phyloP scores from a whole-genome alignment of 768 basidiomycete species.

The Serendipita sp. region DNA sequence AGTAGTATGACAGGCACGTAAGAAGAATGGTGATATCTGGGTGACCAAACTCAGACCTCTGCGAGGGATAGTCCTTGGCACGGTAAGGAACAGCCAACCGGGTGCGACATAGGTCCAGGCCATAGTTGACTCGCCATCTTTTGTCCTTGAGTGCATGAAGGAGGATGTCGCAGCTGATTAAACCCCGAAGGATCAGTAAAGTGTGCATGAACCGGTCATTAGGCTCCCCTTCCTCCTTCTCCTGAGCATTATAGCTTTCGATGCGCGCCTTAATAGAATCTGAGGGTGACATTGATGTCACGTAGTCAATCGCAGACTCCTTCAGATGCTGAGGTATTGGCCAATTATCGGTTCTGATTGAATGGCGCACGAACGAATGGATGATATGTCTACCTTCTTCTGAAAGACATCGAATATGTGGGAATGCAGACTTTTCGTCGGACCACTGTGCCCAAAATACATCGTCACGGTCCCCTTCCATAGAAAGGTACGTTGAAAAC shows the following conservation, averaged over 20 bases:
- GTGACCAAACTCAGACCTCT: conserved; percentile 35
- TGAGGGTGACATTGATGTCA: conserved; percentile 12
- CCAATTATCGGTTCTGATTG: conserved; percentile 12
- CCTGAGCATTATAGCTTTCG: no score
- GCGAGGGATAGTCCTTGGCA: conserved; percentile 21
- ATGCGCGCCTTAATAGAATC: conserved; percentile 10
- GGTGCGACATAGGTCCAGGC: conserved; percentile 26
- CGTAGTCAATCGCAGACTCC: conserved; percentile 14
- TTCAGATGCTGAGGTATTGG: conserved; percentile 12
- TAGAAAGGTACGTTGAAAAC: background rate
- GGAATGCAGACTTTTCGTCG: background rate
- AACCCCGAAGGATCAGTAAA: conserved; percentile 30
- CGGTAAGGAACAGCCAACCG: conserved; percentile 36
- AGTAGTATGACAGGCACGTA: conserved; percentile 35
- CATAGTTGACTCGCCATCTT: conserved; percentile 39
- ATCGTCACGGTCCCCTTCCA: no score
- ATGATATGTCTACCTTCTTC: conserved; percentile 2
- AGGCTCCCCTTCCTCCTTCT: background rate
- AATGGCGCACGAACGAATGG: conserved; percentile 13
- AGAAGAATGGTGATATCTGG: conserved; percentile 32
- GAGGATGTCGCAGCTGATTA: conserved; percentile 28
- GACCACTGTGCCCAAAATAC: no score
- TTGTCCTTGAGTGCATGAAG: conserved; percentile 22
- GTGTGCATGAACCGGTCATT: conserved; percentile 18
- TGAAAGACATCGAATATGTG: conserved; percentile 1